Evolutionary conservation across 2,329 filamentous ascomycete species (phyloP).

Genomic region (Lecanicillium sp.): DNA sequence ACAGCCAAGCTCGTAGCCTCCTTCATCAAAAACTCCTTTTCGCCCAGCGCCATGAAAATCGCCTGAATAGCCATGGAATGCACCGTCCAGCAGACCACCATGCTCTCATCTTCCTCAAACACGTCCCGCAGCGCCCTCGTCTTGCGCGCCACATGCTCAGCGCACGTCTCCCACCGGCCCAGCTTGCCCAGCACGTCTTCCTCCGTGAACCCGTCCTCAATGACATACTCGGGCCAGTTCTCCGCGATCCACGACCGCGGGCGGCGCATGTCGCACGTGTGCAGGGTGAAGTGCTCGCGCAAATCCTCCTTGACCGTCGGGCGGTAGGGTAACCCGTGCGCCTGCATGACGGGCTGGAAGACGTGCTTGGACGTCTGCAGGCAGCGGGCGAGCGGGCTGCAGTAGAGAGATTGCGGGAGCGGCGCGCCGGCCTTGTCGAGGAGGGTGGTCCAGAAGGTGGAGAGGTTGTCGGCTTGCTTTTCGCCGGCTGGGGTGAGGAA

Average conservation of each 20-base stretch:
- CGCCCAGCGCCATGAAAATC: slow-evolving; percentile 34
- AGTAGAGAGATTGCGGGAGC: slow-evolving; percentile 46
- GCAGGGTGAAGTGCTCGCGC: slow-evolving; percentile 51
- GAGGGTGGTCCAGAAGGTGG: slow-evolving; percentile 41
- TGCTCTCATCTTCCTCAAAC: slow-evolving; percentile 28
- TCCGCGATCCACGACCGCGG: slow-evolving; percentile 37
- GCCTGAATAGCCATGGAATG: slow-evolving; percentile 40
- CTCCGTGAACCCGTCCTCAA: slow-evolving; percentile 49
- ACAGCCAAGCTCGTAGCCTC: slow-evolving; percentile 48
- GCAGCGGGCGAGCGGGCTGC: slow-evolving; percentile 50
- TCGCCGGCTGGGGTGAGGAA: slow-evolving; percentile 45
- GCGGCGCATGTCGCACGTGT: slow-evolving; percentile 54
- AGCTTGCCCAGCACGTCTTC: slow-evolving; percentile 44
- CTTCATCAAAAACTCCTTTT: slow-evolving; percentile 34
- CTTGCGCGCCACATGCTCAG: slow-evolving; percentile 36
- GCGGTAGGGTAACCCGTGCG: slow-evolving; percentile 31
- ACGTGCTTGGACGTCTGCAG: slow-evolving; percentile 47
- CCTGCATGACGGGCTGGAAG: slow-evolving; percentile 33
- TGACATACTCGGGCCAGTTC: slow-evolving; percentile 39
- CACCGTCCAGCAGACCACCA: slow-evolving; percentile 40
- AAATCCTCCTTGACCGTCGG: slow-evolving; percentile 51
- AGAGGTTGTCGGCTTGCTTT: slow-evolving; percentile 43
- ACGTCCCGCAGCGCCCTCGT: slow-evolving; percentile 37
- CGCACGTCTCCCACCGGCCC: slow-evolving; percentile 38
- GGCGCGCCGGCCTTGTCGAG: slow-evolving; percentile 39